phyloP scores from a whole-genome alignment of 2,329 filamentous ascomycete genomes.

The Lachnum nothofagi region DNA sequence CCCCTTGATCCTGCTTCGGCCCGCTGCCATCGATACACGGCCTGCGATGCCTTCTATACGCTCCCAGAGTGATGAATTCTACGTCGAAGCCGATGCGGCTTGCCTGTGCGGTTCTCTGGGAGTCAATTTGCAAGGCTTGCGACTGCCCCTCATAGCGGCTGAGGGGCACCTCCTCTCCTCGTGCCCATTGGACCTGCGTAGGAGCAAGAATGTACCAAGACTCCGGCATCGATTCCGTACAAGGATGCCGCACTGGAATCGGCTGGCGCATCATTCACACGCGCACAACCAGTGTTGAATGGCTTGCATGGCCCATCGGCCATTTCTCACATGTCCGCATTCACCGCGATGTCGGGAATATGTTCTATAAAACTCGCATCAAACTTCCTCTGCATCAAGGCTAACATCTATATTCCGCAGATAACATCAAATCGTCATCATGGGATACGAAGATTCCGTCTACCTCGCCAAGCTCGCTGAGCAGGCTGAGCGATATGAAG shows the following conservation, averaged over 20 bases:
- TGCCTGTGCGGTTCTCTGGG: neutral
- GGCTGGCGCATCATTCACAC: slow-evolving; percentile 5
- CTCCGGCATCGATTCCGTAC: neutral
- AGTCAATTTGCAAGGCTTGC: slow-evolving; percentile 10
- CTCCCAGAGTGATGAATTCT: neutral
- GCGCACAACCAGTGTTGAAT: neutral
- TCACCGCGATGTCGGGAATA: too few species aligned
- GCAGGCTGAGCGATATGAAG: slow-evolving; percentile 99
- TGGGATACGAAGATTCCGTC: slow-evolving; percentile 99
- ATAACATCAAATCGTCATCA: slow-evolving; percentile 52
- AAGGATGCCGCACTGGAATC: neutral
- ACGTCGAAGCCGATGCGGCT: slow-evolving; percentile 2
- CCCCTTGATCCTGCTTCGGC: slow-evolving; percentile 7
- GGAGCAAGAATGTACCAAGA: too few species aligned
- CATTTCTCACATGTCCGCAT: neutral
- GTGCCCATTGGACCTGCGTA: too few species aligned
- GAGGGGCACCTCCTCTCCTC: slow-evolving; percentile 32
- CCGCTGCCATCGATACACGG: slow-evolving; percentile 5
- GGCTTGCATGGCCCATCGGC: neutral
- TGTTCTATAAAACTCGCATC: slow-evolving; percentile 1
- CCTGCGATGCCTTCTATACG: neutral
- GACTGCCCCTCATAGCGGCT: slow-evolving; percentile 24
- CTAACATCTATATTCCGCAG: slow-evolving; percentile 13
- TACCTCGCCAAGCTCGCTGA: slow-evolving; percentile 99
- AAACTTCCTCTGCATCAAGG: slow-evolving; percentile 2